Conservation (phyloP, 2,329 filamentous ascomycete species). For the Neofusicoccum umdonicola region DNA sequence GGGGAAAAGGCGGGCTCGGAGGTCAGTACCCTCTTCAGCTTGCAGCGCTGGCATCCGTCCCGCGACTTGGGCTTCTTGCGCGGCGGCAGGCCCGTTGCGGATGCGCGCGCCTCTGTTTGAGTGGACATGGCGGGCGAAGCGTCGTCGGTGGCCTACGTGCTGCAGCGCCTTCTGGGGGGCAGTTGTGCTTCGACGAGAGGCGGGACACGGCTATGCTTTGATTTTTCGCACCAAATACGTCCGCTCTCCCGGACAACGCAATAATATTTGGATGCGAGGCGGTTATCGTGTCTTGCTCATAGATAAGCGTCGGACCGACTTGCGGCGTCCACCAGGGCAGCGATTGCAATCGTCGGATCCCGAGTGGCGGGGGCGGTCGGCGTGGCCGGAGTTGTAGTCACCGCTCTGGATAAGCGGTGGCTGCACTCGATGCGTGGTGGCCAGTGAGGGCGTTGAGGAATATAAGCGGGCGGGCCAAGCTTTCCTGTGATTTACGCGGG, state of each 20-base stretch:
- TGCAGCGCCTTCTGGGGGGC: neutral
- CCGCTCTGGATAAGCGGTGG: neutral
- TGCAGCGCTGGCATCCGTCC: conserved; percentile 29
- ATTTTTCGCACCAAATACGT: too few species aligned
- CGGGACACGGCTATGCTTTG: neutral
- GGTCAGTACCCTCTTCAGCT: conserved; percentile 24
- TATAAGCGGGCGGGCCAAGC: neutral
- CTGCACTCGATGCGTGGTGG: too few species aligned
- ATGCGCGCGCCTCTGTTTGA: neutral
- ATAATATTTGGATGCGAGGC: neutral
- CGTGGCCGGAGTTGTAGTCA: conserved; percentile 2
- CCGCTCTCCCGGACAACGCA: neutral
- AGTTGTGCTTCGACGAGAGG: too few species aligned
- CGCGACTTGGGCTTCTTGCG: conserved; percentile 29
- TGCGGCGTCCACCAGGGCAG: neutral
- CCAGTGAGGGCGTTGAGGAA: neutral
- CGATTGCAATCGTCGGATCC: neutral
- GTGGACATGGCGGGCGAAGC: neutral
- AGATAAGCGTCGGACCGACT: conserved; percentile 16
- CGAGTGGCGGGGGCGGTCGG: neutral
- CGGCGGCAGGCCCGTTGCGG: neutral
- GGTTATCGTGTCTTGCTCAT: conserved; percentile 2
- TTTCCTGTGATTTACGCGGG: conserved; percentile 6
- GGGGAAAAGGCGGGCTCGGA: neutral
- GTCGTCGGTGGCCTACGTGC: neutral